Base-by-base conservation (phyloP, 768 basidiomycete genomes). In the Trichaptum fuscoviolaceum region DNA sequence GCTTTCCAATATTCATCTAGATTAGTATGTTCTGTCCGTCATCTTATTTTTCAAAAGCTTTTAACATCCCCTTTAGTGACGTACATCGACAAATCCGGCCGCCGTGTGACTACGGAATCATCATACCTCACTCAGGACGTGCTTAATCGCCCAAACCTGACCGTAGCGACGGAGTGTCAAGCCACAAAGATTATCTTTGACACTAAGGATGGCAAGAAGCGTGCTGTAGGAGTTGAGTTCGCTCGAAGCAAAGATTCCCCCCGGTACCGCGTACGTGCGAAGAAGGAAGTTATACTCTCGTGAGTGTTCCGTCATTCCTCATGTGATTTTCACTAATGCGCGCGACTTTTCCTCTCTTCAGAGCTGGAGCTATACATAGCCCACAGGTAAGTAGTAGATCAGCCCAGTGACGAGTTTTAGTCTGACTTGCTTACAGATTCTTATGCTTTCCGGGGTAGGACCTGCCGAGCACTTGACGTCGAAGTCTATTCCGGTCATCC, bases 361-460 rank as follows among this genome's bases (percentile, higher is more conserved):
- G 88, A 15, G 87, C 83, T 34, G 87, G 87, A 0, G 82, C 88
- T 2, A 73, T 90, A 7, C 87, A 90, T 69, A 83, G 87, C 7
- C 89, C 89, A 3, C 85, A 86, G 24, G 82, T 80, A 63, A 12
- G 59, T 61, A 25, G 10, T 18, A 52, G 3, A 2, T 34, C 24
- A 62, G 77, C 68, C 12, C 23, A 24, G 25, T n/a, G 61, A 35
- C 35, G 15, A 26, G 24, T 63, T n/a, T 57, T n/a, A 35, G 34
- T 30, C 64, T 4, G 42, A 23, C 17, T n/a, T 24, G 57, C 34
- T 18, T 42, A 12, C 76, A 90, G 78, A 83, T 91, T 63, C 80
- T 91, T 17, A 82, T 90, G 81, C 80, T 91, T 20, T 91, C 90
- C 9, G 93, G 93, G 12, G 77, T 95, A 61, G 93, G 93, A 2